Evolutionary conservation across 768 basidiomycete genomes (phyloP), one percentile per base, ranked within the genome.

Genomic region (Guyanaporus albipodus): DNA sequence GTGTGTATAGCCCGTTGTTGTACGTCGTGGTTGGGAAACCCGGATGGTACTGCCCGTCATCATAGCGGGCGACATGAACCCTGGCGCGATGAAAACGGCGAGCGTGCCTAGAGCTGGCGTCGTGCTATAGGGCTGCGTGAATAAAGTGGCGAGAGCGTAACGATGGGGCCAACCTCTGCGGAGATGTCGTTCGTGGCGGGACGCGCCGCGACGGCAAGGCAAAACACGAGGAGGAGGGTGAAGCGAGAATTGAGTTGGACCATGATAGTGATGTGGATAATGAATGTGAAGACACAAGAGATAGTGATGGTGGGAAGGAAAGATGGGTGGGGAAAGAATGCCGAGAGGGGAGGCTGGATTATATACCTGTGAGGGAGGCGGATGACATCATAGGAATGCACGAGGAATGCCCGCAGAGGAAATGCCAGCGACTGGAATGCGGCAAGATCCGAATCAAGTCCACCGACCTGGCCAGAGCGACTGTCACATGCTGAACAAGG

Each of bases 231-330:
- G 10, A 64, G 62, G 31, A 54, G n/a, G 18, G 57, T 12, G 63
- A 64, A 67, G 49, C 52, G 64, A 48, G 53, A 31, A 21, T 44
- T 50, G 50, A 67, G 55, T 41, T 57, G 64, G 46, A 64, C 57
- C 63, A 64, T 64, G 48, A 39, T 64, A 50, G 55, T 58, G 17
- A 61, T 64, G 64, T 56, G 26, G 21, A 38, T 54, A 60, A 56
- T 28, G 64, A 64, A 44, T 40, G 62, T 66, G 62, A 39, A 22
- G 38, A 15, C 37, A 36, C 38, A 35, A 38, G 42, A 14, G 37
- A 50, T 61, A 49, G 48, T 52, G 42, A 47, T 54, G 53, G 34
- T 17, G 36, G 41, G 33, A 18, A 41, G 38, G 18, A 22, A 53
- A 44, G 46, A 48, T 7, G 39, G 49, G 32, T 21, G 42, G 28